phyloP scores from a whole-genome alignment of 2,329 filamentous ascomycete genomes.

The Trichoderma hamatum region DNA sequence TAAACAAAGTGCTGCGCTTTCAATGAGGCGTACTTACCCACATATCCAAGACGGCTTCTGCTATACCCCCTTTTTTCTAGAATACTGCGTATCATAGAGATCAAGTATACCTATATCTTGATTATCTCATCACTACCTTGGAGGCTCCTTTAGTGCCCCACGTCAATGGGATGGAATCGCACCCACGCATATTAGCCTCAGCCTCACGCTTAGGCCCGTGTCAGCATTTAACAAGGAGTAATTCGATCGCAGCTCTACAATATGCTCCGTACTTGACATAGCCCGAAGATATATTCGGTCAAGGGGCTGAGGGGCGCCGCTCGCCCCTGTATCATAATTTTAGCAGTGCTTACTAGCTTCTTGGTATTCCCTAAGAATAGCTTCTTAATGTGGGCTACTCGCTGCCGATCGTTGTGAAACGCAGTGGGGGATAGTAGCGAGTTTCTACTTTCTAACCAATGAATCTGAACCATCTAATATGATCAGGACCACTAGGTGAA shows the following conservation, averaged over 20 bases:
- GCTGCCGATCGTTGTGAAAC: slow-evolving; percentile 17
- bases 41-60: background rate
- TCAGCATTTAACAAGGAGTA: slow-evolving; percentile 6
- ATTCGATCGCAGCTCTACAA: background rate
- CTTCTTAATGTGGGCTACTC: background rate
- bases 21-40: background rate
- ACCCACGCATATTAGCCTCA: background rate
- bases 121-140: background rate
- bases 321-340: slow-evolving; percentile 10
- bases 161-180: background rate
- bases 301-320: background rate
- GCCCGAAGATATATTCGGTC: background rate
- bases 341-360: slow-evolving; percentile 8
- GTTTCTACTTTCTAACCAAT: background rate
- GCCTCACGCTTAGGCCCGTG: slow-evolving; percentile 8
- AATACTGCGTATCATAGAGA: background rate
- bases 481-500: background rate
- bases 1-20: background rate
- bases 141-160: background rate
- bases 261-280: background rate
- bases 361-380: slow-evolving; percentile 12
- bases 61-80: background rate
- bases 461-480: background rate
- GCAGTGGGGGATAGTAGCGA: background rate
- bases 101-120: background rate